Percentiles rank a stretch among this genome's conserved stretches.
phyloP scores from a whole-genome alignment of 2,329 filamentous ascomycete species.

The Metarhizium brunneum region DNA sequence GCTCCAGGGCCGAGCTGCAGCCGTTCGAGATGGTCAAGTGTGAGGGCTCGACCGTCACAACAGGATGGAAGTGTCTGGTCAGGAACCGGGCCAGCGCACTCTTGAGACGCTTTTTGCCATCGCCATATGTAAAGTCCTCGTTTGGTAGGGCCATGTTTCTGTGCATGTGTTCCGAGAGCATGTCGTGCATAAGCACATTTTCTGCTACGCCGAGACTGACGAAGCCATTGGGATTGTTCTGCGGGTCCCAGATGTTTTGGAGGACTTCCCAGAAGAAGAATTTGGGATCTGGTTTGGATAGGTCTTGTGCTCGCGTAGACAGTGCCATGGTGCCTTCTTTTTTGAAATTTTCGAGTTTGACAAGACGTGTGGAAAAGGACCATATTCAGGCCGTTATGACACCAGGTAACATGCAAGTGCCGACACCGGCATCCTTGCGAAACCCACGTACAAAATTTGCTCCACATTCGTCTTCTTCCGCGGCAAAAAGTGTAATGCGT shows the following conservation, averaged over 20 bases:
- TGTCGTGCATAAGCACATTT: conserved; percentile 40
- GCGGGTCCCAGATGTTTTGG: conserved; percentile 31
- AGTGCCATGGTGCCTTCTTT: conserved; percentile 9
- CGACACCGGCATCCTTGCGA: no score
- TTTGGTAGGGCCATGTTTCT: conserved; percentile 22
- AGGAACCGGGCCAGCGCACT: conserved; percentile 25
- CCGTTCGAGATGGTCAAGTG: conserved; percentile 31
- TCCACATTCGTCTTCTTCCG: no score
- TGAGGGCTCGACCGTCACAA: conserved; percentile 17
- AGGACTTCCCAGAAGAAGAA: conserved; percentile 32
- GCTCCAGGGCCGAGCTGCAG: conserved; percentile 31
- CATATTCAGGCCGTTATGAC: no score
- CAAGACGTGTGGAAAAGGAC: no score
- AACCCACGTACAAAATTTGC: no score
- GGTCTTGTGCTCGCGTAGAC: conserved; percentile 18
- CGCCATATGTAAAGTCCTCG: conserved; percentile 30
- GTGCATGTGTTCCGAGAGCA: conserved; percentile 32
- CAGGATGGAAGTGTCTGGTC: conserved; percentile 21
- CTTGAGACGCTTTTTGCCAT: conserved; percentile 27
- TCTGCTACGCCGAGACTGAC: conserved; percentile 43
- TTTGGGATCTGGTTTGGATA: conserved; percentile 15
- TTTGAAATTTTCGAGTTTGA: no score
- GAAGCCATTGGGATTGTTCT: conserved; percentile 32
- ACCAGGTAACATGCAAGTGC: no score
- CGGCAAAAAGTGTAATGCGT: no score